phyloP scores from a whole-genome alignment of 2,329 filamentous ascomycete species.

The Calonectria ilicicola region DNA sequence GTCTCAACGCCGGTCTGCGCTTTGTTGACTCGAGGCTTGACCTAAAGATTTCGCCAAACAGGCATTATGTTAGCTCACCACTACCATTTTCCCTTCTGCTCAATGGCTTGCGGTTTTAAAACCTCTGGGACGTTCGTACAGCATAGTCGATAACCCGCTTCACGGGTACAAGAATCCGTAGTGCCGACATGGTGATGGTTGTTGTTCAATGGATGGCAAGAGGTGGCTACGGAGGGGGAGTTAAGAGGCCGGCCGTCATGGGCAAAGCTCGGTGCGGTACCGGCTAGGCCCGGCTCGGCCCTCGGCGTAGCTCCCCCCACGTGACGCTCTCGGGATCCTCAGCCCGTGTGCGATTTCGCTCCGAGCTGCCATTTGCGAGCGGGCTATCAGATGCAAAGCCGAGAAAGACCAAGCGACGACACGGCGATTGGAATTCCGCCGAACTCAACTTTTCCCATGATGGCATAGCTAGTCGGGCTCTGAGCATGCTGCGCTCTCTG shows the following conservation, averaged over 20 bases:
- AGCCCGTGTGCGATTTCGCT: constrained; percentile 34
- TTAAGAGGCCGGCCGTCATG: constrained; percentile 42
- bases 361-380: constrained; percentile 22
- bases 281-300: constrained; percentile 60
- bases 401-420: constrained; percentile 21
- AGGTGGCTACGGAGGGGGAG: constrained; percentile 35
- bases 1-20: constrained; percentile 90
- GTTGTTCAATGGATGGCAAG: constrained; percentile 39
- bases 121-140: constrained; percentile 58
- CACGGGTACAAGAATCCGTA: constrained; percentile 83
- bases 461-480: not conserved
- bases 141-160: constrained; percentile 92
- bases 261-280: constrained; percentile 44
- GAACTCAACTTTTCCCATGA: not conserved
- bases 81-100: not conserved
- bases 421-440: constrained; percentile 7
- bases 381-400: constrained; percentile 8
- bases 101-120: not conserved
- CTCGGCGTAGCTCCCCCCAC: constrained; percentile 51
- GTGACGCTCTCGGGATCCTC: constrained; percentile 43
- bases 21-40: constrained; percentile 78
- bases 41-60: constrained; percentile 54
- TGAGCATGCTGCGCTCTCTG: not conserved
- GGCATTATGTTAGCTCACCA: constrained; percentile 17
- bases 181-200: constrained; percentile 65